Evolutionary conservation across 352 stramenopile species (phyloP).

Genomic region (Plasmopara muralis): DNA sequence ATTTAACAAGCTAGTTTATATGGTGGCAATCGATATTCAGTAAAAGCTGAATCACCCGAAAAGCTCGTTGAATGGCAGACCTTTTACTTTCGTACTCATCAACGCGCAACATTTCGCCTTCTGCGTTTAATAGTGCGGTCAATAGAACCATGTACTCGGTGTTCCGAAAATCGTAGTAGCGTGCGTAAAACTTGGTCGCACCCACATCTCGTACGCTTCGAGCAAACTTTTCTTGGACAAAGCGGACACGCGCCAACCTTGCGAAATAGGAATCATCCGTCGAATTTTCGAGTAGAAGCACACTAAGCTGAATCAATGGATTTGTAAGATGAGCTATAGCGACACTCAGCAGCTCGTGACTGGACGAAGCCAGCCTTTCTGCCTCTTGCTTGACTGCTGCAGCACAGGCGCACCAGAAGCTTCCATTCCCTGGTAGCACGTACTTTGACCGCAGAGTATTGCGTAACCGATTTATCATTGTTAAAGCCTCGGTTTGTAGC

Average conservation of each 20-base stretch:
- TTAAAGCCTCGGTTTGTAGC: slow-evolving; percentile 10
- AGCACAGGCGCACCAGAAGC: slow-evolving; percentile 24
- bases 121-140: too few relatives aligned
- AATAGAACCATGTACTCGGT: slow-evolving; percentile 12
- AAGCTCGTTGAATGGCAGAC: background rate
- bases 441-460: slow-evolving; percentile 18
- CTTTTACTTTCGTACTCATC: background rate
- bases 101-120: background rate
- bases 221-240: slow-evolving; percentile 15
- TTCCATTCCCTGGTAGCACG: slow-evolving; percentile 19
- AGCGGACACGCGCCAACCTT: slow-evolving; percentile 9
- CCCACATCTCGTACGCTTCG: slow-evolving; percentile 18
- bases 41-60: background rate
- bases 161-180: slow-evolving; percentile 20
- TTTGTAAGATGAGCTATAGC: slow-evolving; percentile 5
- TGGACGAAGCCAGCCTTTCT: background rate
- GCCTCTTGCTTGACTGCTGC: slow-evolving; percentile 10
- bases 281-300: slow-evolving; percentile 22
- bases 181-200: slow-evolving; percentile 18
- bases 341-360: slow-evolving; percentile 10
- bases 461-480: slow-evolving; percentile 16
- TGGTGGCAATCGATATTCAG: background rate
- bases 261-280: slow-evolving; percentile 15
- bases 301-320: slow-evolving; percentile 12
- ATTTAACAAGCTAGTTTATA: background rate